Conservation (phyloP, 495 filamentous ascomycete species). For the Annulohypoxylon bovei region DNA sequence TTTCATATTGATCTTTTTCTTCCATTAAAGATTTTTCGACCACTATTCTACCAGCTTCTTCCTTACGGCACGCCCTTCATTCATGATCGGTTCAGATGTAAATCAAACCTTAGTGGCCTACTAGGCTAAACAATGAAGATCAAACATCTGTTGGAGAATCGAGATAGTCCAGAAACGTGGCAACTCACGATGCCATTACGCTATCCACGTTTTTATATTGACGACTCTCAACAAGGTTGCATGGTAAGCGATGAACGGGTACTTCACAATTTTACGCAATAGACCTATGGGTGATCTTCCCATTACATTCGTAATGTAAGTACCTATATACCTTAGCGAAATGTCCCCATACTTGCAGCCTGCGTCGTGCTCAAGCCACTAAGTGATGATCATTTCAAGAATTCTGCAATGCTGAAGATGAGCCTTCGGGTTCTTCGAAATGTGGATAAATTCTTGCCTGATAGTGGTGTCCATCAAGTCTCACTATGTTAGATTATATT, state of each 20-base stretch:
- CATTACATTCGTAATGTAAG: neutral
- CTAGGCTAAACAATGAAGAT: neutral
- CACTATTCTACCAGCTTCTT: neutral
- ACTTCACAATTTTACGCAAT: no score
- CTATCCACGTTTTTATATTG: no score
- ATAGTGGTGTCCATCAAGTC: conserved; percentile 30
- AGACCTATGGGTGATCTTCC: no score
- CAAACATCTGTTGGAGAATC: neutral
- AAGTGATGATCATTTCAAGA: conserved; percentile 60
- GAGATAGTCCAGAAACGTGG: neutral
- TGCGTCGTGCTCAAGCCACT: neutral
- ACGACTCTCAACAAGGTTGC: neutral
- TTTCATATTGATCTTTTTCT: neutral
- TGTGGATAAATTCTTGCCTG: conserved; percentile 47
- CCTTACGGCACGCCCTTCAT: no score
- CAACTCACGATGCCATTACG: neutral
- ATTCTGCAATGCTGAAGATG: conserved; percentile 67
- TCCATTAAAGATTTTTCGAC: neutral
- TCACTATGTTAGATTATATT: neutral
- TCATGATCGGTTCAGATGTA: neutral
- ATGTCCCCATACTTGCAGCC: neutral
- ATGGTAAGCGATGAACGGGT: neutral
- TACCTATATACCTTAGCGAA: neutral
- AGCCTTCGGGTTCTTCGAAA: conserved; percentile 28
- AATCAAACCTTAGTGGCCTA: neutral